phyloP scores from a whole-genome alignment of 2,329 filamentous ascomycete genomes.

The Sclerotinia subarctica region DNA sequence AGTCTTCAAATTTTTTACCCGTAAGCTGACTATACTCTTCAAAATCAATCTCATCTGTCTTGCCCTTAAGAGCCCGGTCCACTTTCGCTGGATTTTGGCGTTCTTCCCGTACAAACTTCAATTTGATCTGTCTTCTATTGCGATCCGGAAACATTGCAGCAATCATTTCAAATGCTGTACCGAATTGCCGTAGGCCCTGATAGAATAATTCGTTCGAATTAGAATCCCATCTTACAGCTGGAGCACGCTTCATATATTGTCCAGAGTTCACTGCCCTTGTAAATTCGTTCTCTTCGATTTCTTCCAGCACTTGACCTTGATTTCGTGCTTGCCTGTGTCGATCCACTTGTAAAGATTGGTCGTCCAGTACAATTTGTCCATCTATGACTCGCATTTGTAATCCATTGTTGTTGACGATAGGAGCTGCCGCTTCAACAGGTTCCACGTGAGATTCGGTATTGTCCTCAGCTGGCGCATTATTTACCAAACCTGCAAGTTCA shows the following conservation, averaged over 20 bases:
- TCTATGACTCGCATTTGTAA: conserved; percentile 33
- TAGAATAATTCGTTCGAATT: conserved; percentile 74
- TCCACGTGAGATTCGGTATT: conserved; percentile 15
- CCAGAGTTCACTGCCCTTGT: conserved; percentile 67
- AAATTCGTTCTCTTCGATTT: conserved; percentile 75
- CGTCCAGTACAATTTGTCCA: conserved; percentile 69
- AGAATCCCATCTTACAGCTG: conserved; percentile 66
- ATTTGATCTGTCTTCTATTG: conserved; percentile 71
- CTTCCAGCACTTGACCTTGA: conserved; percentile 49
- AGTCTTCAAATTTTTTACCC: conserved; percentile 52
- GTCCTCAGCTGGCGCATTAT: conserved; percentile 8
- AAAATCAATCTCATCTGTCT: conserved; percentile 58
- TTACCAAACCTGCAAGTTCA: conserved; percentile 26
- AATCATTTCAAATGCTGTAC: conserved; percentile 81
- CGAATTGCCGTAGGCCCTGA: conserved; percentile 69
- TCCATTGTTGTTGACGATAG: conserved; percentile 19
- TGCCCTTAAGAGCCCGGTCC: conserved; percentile 59
- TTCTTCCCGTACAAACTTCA: conserved; percentile 81
- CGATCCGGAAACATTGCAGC: conserved; percentile 70
- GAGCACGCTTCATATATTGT: conserved; percentile 64
- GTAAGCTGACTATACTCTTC: conserved; percentile 58
- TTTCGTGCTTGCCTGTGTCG: conserved; percentile 61
- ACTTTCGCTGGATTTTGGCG: conserved; percentile 61
- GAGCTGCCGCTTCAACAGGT: conserved; percentile 18
- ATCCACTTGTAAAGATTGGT: conserved; percentile 65